These are phyloP conservation scores for Allomyces macrogynus DNA, from an alignment of 192 early-diverging fungal genomes.

Conservation along the genomic window DNA sequence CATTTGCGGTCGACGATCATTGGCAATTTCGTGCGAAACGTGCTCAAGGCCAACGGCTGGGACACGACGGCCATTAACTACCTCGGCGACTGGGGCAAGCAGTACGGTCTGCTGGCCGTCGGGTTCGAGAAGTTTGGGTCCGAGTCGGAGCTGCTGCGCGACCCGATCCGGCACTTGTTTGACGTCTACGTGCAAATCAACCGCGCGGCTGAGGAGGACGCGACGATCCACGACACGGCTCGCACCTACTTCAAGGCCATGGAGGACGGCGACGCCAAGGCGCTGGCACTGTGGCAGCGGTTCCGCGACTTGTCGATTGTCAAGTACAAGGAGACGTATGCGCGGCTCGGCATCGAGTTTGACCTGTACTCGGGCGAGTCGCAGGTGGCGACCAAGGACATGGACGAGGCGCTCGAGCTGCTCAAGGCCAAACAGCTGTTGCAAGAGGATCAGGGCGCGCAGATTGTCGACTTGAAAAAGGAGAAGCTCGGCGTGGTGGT, in stretches of 20 bases:
- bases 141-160: slow-evolving; percentile 50
- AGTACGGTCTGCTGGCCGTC: slow-evolving; percentile 86
- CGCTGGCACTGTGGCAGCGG: slow-evolving; percentile 61
- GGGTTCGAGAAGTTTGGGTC: slow-evolving; percentile 64
- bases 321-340: slow-evolving; percentile 82
- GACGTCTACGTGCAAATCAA: slow-evolving; percentile 85
- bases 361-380: slow-evolving; percentile 93
- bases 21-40: slow-evolving; percentile 73
- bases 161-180: slow-evolving; percentile 80
- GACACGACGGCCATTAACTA: slow-evolving; percentile 87
- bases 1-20: slow-evolving; percentile 96
- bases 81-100: slow-evolving; percentile 99
- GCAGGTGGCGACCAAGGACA: slow-evolving; percentile 49
- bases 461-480: slow-evolving; percentile 61
- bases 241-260: slow-evolving; percentile 81
- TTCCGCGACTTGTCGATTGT: slow-evolving; percentile 77
- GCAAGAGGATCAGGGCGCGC: slow-evolving; percentile 58
- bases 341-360: slow-evolving; percentile 74
- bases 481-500: slow-evolving; percentile 67
- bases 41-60: slow-evolving; percentile 67
- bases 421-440: slow-evolving; percentile 52
- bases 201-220: slow-evolving; percentile 41
- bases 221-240: slow-evolving; percentile 59
- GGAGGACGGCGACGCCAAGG: slow-evolving; percentile 75
- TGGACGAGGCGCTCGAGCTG: slow-evolving; percentile 44